A percentile compares a stretch with the other conserved stretches of the same genome.
Evolutionary conservation across 495 filamentous ascomycete genomes (phyloP).

Genomic region (Talaromyces thailandensis): DNA sequence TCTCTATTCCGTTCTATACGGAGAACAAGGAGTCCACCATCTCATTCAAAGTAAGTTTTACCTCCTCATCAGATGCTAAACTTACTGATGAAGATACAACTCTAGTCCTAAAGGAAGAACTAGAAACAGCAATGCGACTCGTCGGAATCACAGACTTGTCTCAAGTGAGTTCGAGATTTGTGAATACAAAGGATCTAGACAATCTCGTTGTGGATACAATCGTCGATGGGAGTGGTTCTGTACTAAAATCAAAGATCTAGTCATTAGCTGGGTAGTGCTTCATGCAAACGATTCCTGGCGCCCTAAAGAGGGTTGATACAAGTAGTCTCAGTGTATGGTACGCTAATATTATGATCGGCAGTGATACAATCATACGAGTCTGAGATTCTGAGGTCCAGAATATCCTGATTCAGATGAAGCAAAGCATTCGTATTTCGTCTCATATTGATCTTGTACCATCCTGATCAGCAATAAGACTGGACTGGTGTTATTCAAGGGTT

Average conservation of each 20-base stretch:
- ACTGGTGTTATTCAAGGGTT: background rate
- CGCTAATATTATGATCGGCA: background rate
- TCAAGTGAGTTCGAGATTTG: constrained; percentile 49
- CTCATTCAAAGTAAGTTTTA: constrained; percentile 37
- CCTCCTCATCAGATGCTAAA: background rate
- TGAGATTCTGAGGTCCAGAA: background rate
- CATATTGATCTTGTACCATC: background rate
- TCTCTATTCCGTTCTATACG: constrained; percentile 44
- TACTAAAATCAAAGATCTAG: background rate
- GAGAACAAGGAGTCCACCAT: constrained; percentile 29
- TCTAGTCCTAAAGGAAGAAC: constrained; percentile 60
- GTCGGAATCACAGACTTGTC: constrained; percentile 57
- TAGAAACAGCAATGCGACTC: constrained; percentile 62
- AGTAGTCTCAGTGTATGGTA: background rate
- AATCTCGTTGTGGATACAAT: constrained; percentile 41
- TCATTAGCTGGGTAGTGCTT: too few relatives aligned
- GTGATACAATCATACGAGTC: background rate
- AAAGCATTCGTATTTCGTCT: too few relatives aligned
- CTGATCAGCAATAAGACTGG: background rate
- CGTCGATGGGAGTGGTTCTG: background rate
- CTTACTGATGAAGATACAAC: background rate
- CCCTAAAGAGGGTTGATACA: background rate
- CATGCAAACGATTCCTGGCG: too few relatives aligned
- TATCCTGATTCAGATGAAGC: too few relatives aligned
- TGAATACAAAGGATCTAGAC: constrained; percentile 58